Conservation (phyloP, 768 basidiomycete genomes). For the Russula brevipes region DNA sequence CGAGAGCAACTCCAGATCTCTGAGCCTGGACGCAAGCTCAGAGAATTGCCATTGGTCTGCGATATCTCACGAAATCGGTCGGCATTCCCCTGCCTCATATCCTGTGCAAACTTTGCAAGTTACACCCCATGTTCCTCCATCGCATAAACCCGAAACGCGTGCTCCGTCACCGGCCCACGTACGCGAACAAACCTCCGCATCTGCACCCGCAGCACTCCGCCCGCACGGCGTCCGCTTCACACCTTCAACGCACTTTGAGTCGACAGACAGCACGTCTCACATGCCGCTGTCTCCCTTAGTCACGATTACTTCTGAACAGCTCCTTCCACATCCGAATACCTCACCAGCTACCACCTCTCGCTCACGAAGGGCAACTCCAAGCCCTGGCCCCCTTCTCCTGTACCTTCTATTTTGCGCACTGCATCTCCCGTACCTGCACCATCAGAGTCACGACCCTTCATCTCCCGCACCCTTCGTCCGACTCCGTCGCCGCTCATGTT, state of each 20-base stretch:
- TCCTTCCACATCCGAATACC: constrained; percentile 4
- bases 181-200: neutral
- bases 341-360: neutral
- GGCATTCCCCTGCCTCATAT: neutral
- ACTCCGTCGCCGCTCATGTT: constrained; percentile 9
- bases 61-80: constrained; percentile 4
- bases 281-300: neutral
- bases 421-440: neutral
- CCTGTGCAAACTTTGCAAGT: neutral
- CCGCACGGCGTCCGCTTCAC: constrained; percentile 17
- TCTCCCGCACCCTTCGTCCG: neutral
- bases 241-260: constrained; percentile 16
- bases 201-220: constrained; percentile 2
- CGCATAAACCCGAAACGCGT: neutral
- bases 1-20: neutral
- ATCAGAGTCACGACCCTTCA: neutral
- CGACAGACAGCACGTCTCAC: neutral
- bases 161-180: neutral
- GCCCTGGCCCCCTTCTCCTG: neutral
- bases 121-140: neutral
- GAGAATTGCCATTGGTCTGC: neutral
- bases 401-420: neutral
- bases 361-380: neutral
- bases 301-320: neutral
- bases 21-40: neutral